These are phyloP conservation scores for Chrysoporthe austroafricana DNA, from an alignment of 2,329 filamentous ascomycete genomes.

Conservation along the genomic window DNA sequence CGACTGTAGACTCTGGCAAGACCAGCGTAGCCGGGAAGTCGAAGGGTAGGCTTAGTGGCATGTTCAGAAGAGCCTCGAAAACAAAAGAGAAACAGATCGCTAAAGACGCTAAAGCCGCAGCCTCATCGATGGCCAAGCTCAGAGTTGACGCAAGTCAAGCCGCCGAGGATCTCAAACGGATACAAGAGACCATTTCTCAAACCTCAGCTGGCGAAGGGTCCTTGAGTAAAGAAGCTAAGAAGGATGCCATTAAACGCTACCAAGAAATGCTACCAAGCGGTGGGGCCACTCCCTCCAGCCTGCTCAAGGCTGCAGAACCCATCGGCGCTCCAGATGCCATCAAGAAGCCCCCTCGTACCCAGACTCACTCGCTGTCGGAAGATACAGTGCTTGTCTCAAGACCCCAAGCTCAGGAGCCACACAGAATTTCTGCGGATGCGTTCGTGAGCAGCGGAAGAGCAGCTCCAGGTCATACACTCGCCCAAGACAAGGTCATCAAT, in stretches of 20 bases:
- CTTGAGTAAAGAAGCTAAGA: constrained; percentile 1
- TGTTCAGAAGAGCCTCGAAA: constrained; percentile 8
- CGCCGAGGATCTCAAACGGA: neutral
- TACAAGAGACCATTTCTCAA: neutral
- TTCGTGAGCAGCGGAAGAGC: neutral
- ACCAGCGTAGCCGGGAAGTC: neutral
- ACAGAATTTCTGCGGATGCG: constrained; percentile 12
- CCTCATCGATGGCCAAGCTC: neutral
- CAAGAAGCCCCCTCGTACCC: constrained; percentile 16
- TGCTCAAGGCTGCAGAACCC: constrained; percentile 10
- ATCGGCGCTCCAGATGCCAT: constrained; percentile 12
- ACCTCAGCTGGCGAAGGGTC: constrained; percentile 8
- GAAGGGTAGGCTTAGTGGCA: constrained; percentile 3
- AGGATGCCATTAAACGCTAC: neutral
- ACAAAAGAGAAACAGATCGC: constrained; percentile 3
- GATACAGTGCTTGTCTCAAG: constrained; percentile 19
- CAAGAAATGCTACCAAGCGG: constrained; percentile 4
- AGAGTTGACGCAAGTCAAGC: neutral
- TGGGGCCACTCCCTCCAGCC: constrained; percentile 1
- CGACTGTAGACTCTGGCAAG: neutral
- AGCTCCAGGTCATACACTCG: constrained; percentile 12
- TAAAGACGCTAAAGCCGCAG: constrained; percentile 1
- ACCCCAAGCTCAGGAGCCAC: neutral
- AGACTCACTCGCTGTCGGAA: constrained; percentile 20
- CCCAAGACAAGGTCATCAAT: constrained; percentile 19